phyloP scores from a whole-genome alignment of 768 basidiomycete genomes.

The Grammothele lineata region DNA sequence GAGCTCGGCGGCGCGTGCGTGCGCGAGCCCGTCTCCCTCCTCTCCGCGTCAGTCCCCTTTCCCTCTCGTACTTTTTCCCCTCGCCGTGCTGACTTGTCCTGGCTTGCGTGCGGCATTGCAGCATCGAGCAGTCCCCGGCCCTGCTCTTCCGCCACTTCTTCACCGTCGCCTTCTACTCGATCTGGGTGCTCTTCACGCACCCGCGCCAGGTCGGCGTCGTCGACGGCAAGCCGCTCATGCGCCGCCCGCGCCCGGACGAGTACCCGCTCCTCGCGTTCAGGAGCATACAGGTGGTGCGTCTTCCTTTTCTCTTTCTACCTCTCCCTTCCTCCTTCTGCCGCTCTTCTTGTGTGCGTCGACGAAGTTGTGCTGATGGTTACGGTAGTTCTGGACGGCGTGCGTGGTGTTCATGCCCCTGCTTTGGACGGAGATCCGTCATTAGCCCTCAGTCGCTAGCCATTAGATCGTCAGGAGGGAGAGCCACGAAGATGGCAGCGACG shows the following conservation, averaged over 20 bases:
- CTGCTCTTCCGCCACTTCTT: constrained; percentile 92
- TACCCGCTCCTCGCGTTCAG: constrained; percentile 67
- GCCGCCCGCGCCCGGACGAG: constrained; percentile 45
- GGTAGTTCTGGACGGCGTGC: constrained; percentile 85
- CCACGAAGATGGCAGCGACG: too few relatives aligned
- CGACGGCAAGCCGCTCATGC: constrained; percentile 36
- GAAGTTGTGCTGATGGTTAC: not conserved
- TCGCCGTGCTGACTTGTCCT: constrained; percentile 1
- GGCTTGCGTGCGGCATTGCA: constrained; percentile 24
- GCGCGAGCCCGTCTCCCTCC: constrained; percentile 82
- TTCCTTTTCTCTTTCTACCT: too few relatives aligned
- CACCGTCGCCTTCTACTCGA: constrained; percentile 89
- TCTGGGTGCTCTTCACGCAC: constrained; percentile 83
- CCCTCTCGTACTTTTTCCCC: too few relatives aligned
- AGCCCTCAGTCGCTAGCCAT: too few relatives aligned
- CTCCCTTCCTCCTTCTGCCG: too few relatives aligned
- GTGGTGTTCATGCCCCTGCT: constrained; percentile 86
- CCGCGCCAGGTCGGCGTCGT: constrained; percentile 36
- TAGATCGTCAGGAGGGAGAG: too few relatives aligned
- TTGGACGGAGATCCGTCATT: constrained; percentile 75
- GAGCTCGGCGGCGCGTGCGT: constrained; percentile 89
- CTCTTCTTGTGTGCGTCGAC: not conserved
- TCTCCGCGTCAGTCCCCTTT: constrained; percentile 64
- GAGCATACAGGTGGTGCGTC: constrained; percentile 60
- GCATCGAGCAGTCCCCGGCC: constrained; percentile 74